These are phyloP conservation scores for Cryphonectria nitschkei DNA, from an alignment of 2,329 filamentous ascomycete species.

Conservation along the genomic window DNA sequence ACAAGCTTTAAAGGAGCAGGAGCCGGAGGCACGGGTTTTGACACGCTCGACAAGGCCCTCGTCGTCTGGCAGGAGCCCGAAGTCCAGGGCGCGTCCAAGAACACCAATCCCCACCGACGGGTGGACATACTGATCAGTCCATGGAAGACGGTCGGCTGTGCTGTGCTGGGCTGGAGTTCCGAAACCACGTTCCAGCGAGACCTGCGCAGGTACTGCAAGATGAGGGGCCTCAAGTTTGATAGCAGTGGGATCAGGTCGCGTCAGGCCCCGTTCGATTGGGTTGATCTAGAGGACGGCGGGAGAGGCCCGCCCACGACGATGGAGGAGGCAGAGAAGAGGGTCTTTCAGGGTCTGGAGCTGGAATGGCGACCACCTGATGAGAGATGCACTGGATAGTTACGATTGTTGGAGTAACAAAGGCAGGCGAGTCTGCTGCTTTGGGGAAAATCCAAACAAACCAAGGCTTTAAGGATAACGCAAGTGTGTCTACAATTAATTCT, in stretches of 20 bases:
- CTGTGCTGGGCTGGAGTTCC: conserved; percentile 84
- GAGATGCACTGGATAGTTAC: conserved; percentile 64
- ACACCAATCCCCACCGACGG: conserved; percentile 76
- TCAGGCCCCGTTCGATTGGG: conserved; percentile 52
- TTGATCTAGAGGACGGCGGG: conserved; percentile 69
- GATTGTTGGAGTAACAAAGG: neutral
- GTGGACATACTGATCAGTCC: conserved; percentile 92
- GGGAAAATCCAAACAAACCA: neutral
- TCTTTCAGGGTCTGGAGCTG: conserved; percentile 78
- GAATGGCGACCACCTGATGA: conserved; percentile 68
- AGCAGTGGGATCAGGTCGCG: conserved; percentile 80
- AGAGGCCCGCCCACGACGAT: conserved; percentile 61
- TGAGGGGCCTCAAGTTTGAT: conserved; percentile 82
- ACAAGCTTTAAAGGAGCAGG: conserved; percentile 50
- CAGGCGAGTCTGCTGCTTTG: neutral
- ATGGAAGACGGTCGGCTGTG: conserved; percentile 88
- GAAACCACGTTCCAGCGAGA: conserved; percentile 91
- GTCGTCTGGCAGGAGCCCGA: conserved; percentile 85
- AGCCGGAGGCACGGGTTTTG: conserved; percentile 68
- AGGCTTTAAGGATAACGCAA: too few relatives aligned
- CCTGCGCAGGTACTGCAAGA: conserved; percentile 77
- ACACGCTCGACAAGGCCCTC: conserved; percentile 87
- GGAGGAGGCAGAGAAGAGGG: conserved; percentile 75
- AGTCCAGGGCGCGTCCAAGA: conserved; percentile 52
- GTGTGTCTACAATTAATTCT: neutral